phyloP scores from a whole-genome alignment of 163 green algal genomes.

The Scenedesmus sp. region DNA sequence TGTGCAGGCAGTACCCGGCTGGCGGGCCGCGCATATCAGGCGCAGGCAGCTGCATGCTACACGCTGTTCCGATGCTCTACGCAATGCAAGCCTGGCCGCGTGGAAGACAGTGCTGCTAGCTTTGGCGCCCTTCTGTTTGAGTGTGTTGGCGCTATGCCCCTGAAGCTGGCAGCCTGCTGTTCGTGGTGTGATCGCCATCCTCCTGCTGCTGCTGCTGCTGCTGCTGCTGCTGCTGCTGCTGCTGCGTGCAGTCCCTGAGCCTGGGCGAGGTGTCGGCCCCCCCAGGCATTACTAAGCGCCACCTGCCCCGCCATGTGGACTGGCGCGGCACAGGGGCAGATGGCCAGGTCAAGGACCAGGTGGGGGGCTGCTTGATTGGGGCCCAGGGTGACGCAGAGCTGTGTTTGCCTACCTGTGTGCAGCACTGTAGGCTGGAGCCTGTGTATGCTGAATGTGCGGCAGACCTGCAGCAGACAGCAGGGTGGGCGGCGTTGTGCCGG shows the following conservation, averaged over 20 bases:
- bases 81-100: too few species aligned
- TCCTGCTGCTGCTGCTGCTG: background rate
- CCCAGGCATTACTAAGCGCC: constrained; percentile 10
- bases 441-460: background rate
- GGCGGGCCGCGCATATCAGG: too few species aligned
- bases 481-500: background rate
- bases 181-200: too few species aligned
- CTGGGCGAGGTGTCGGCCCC: constrained; percentile 18
- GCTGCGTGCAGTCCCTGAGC: background rate
- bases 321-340: constrained; percentile 79
- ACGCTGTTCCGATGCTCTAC: too few species aligned
- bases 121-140: too few species aligned
- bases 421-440: background rate
- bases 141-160: too few species aligned
- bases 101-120: too few species aligned
- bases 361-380: constrained; percentile 75
- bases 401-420: too few species aligned
- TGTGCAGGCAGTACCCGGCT: background rate
- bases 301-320: constrained; percentile 70
- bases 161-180: too few species aligned
- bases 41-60: too few species aligned
- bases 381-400: too few species aligned
- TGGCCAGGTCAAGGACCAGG: constrained; percentile 77
- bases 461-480: background rate
- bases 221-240: constrained; percentile 10